Base-by-base conservation (phyloP, 805 yeast species). In the Saccharomyces paradoxus region DNA sequence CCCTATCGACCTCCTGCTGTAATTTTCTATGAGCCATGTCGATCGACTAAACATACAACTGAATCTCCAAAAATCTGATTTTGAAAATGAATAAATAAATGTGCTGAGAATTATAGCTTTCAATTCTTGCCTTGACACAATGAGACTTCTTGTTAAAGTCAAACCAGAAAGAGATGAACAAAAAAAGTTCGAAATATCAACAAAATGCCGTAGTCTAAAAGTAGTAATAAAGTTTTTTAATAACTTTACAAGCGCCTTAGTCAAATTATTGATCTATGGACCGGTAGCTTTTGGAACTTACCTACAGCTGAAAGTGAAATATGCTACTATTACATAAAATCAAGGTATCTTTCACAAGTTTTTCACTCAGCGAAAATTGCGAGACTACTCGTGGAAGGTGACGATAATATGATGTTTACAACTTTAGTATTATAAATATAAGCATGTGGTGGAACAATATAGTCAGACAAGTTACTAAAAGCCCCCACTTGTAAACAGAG, bases 1-100 rank as follows among this genome's bases (percentile, higher is more conserved):
- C 95, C 67, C 90, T 86, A 73, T 94, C 98, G 66, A 94, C 88
- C 78, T 92, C 97, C 71, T 76, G 80, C 54, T 74, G 76, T 48
- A 76, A 60, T 60, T 76, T 76, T 64, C 80, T 72, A 63, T 74
- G 78, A 37, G 80, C 74, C 80, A 76, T 76, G 48, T 50, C 52
- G 37, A 52, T 32, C 44, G 44, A 22, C 24, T 37, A n/a, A 37
- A 8, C 44, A 37, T 37, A 37, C 22, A 37, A 37, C 41, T 32
- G 26, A 22, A 17, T 29, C 31, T 17, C 29, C 26, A 30, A 48
- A 22, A 32, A 47, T 17, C 10, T 3, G 10, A 30, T 10, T 31
- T 14, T n/a, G 32, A 27, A 24, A 32, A 41, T 29, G 24, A 50
- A 32, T 28, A 49, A 26, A 49, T 49, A 27, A 24, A 31, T 30